Evolutionary conservation across 768 basidiomycete species (phyloP).

Genomic region (Trichaptum fuscoviolaceum): DNA sequence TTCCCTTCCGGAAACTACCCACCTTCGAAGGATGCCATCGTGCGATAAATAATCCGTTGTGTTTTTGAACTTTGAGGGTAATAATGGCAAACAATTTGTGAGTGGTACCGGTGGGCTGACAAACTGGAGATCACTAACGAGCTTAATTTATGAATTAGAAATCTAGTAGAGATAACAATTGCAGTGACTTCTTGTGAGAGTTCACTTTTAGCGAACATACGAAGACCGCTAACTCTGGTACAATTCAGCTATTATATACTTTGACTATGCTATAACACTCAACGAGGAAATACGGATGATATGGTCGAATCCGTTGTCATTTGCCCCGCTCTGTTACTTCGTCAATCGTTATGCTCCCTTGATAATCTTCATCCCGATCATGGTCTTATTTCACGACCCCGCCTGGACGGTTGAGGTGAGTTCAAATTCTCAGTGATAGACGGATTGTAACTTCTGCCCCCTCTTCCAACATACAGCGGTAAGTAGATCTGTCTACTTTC

Average conservation of each 20-base stretch:
- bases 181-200: background rate
- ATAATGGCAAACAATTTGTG: background rate
- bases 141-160: too few species aligned
- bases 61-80: background rate
- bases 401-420: background rate
- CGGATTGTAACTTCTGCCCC: background rate
- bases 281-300: background rate
- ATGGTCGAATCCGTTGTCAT: background rate
- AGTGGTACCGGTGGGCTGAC: background rate
- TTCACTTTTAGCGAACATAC: background rate
- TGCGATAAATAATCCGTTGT: background rate
- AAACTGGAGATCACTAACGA: too few species aligned
- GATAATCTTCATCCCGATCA: background rate
- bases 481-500: background rate
- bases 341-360: background rate
- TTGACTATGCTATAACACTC: background rate
- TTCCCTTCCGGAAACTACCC: background rate
- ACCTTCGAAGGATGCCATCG: background rate
- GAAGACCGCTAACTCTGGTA: background rate
- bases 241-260: background rate
- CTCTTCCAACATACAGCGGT: background rate
- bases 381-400: background rate
- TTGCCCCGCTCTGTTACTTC: background rate
- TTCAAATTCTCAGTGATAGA: background rate
- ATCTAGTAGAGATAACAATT: background rate